Conservation (phyloP, 805 yeast genomes). For the Candida vartiovaarae region DNA sequence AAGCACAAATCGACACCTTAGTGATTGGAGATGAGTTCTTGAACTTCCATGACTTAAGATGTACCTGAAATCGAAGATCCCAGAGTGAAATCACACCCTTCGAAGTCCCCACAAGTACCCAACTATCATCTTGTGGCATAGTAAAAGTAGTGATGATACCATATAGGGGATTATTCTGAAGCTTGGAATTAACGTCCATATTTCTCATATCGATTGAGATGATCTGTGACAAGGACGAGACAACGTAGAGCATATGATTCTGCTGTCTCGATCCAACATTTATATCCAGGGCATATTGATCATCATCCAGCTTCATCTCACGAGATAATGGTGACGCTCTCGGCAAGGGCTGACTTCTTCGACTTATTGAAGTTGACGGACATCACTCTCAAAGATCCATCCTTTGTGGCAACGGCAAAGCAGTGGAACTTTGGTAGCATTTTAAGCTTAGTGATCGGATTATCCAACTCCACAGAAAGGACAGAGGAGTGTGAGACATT, state of each 20-base stretch:
- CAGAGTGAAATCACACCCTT: constrained; percentile 71
- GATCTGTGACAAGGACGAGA: constrained; percentile 48
- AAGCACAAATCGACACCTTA: constrained; percentile 38
- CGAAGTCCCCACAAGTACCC: constrained; percentile 72
- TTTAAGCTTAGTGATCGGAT: constrained; percentile 40
- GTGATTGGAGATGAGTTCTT: constrained; percentile 43
- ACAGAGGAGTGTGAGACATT: constrained; percentile 49
- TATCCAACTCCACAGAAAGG: constrained; percentile 39
- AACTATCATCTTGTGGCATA: constrained; percentile 43
- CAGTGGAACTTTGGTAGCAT: constrained; percentile 51
- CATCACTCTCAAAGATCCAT: constrained; percentile 29
- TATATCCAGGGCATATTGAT: constrained; percentile 36
- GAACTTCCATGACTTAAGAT: constrained; percentile 57
- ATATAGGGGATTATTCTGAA: constrained; percentile 52
- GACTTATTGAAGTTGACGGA: constrained; percentile 28
- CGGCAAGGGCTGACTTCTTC: constrained; percentile 15
- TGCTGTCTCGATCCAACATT: constrained; percentile 34
- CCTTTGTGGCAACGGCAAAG: constrained; percentile 45
- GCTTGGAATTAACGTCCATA: constrained; percentile 34
- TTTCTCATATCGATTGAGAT: constrained; percentile 50
- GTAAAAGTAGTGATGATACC: constrained; percentile 62
- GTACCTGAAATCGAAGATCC: constrained; percentile 66
- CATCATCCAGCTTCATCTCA: constrained; percentile 34
- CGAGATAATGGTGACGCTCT: constrained; percentile 30
- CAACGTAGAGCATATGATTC: constrained; percentile 36